Evolutionary conservation across 208 protist genomes (phyloP).

Genomic region (Acanthamoeba culbertsoni): DNA sequence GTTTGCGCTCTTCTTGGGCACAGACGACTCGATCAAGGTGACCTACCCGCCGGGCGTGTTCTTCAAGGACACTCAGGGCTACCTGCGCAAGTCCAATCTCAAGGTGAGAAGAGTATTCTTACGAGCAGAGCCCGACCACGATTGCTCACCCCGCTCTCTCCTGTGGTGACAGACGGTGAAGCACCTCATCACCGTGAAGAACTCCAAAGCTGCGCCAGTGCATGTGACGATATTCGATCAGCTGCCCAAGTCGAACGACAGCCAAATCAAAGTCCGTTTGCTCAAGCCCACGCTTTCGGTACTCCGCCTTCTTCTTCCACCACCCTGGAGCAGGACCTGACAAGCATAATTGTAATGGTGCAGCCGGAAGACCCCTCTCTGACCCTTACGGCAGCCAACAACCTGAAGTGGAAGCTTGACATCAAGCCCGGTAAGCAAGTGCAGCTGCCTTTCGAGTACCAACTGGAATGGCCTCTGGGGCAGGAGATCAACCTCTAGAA

Average conservation of each 20-base stretch:
- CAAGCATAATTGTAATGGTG: too few relatives aligned
- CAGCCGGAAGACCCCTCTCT: background rate
- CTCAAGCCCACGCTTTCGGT: background rate
- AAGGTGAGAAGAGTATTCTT: too few relatives aligned
- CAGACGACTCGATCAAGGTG: constrained; percentile 8
- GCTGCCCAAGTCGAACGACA: constrained; percentile 26
- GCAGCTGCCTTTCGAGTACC: background rate
- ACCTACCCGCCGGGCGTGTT: background rate
- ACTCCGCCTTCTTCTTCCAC: too few relatives aligned
- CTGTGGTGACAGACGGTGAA: background rate
- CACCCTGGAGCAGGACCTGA: too few relatives aligned
- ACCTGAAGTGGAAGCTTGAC: constrained; percentile 9
- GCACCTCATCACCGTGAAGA: background rate
- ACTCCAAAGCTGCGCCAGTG: background rate
- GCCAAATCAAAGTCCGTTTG: background rate
- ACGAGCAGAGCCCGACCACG: too few relatives aligned
- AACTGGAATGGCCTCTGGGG: background rate
- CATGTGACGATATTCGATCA: background rate
- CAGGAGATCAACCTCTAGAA: background rate
- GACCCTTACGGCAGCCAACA: background rate
- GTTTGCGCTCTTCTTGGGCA: background rate
- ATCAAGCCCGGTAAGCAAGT: background rate
- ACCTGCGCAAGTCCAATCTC: background rate
- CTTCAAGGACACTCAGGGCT: background rate
- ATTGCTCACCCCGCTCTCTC: too few relatives aligned